Evolutionary conservation across 2,329 filamentous ascomycete species (phyloP), one percentile per base, ranked within the genome.

Genomic region (Penicillium sp.): DNA sequence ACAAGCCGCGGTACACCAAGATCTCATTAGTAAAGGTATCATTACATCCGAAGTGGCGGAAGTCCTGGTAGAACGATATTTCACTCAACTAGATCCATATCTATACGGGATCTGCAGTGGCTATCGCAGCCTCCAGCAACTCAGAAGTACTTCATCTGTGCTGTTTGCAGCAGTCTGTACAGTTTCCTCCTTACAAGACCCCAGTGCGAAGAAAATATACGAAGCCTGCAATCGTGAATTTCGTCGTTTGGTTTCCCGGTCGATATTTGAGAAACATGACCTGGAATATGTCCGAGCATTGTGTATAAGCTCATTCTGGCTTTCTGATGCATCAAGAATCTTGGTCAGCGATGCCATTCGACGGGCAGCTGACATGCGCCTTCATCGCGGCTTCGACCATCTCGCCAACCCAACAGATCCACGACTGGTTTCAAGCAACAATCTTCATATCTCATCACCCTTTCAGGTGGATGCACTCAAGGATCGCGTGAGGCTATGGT

Each of bases 271-370:
- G 54, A 74, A 77, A 26, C 75, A 76, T 14, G 73, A 66, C 21
- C 66, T 76, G 23, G 78, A 81, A 52, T 75, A 77, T 51, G 69
- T 82, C 39, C 72, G 78, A 18, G 80, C 79, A 0, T 66, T 82
- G 24, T 80, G 79, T 47, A 77, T 81, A 36, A 79, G 74, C 13
- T 76, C 78, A 1, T 81, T 80, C 61, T 82, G 79, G 79, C 69
- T 82, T 1, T 76, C 77, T n/a, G 79, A 82, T 58, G 75, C 80
- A 3, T 78, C 49, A 67, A 73, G 63, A 70, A 79, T 69, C 13
- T 51, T 71, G 2, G 67, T 65, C 3, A 69, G 67, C 10, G 60
- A 70, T 40, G 69, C 68, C 9, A 61, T 70, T 18, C 63, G 69
- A 5, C 66, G 67, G 1, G 64, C 72, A 26, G 67, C 62, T 1